These are phyloP conservation scores for Sporothrix brasiliensis DNA, from an alignment of 2,329 filamentous ascomycete genomes.

Conservation along the genomic window DNA sequence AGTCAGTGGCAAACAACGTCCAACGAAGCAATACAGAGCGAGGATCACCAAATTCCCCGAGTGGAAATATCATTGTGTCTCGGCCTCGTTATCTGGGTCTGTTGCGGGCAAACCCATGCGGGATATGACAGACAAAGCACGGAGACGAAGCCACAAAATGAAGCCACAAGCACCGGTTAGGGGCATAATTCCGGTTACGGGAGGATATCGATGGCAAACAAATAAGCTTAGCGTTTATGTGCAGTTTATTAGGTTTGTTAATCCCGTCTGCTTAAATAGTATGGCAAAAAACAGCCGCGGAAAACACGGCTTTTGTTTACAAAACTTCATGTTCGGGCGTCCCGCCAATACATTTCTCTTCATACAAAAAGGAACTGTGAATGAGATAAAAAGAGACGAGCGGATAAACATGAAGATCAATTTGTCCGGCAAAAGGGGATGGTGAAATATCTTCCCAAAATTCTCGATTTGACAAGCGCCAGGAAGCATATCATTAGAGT, in stretches of 20 bases:
- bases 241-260: neutral
- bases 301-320: neutral
- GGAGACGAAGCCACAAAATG: neutral
- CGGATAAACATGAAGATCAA: conserved; percentile 3
- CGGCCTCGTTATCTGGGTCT: neutral
- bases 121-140: neutral
- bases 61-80: neutral
- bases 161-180: neutral
- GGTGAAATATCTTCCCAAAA: neutral
- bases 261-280: too few species aligned
- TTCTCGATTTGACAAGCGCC: neutral
- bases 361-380: neutral
- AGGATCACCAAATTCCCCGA: neutral
- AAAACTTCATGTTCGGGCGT: neutral
- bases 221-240: neutral
- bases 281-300: neutral
- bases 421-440: neutral
- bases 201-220: too few species aligned
- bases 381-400: neutral
- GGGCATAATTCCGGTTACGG: neutral
- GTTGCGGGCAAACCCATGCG: neutral
- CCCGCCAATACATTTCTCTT: neutral
- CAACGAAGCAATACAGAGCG: neutral
- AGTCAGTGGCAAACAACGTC: neutral
- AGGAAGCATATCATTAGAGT: neutral